Evolutionary conservation across 192 early-diverging fungal genomes (phyloP).

Genomic region (Entomortierella beljakovae): DNA sequence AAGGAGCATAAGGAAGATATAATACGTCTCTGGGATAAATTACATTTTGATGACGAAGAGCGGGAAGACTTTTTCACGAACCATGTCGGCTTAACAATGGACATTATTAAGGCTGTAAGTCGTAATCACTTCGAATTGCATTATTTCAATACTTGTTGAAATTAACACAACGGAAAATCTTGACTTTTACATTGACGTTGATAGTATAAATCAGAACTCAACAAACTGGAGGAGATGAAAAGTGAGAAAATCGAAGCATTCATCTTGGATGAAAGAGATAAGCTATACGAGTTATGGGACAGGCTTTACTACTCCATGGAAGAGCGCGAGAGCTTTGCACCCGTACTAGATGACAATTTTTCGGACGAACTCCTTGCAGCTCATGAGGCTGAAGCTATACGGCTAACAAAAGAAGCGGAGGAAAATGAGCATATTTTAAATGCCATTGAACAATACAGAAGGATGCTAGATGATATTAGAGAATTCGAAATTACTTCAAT

Average conservation of each 20-base stretch:
- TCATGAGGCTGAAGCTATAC: slow-evolving; percentile 56
- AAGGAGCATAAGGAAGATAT: slow-evolving; percentile 30
- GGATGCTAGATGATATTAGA: slow-evolving; percentile 52
- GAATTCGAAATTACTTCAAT: slow-evolving; percentile 50
- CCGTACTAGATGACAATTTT: slow-evolving; percentile 24
- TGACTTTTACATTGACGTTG: background rate
- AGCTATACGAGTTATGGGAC: slow-evolving; percentile 55
- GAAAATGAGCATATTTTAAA: slow-evolving; percentile 58
- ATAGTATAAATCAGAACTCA: slow-evolving; percentile 58
- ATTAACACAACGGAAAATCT: no score
- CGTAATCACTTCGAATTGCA: background rate
- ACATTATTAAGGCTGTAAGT: slow-evolving; percentile 36
- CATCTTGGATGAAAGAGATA: slow-evolving; percentile 50
- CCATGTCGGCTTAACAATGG: slow-evolving; percentile 23
- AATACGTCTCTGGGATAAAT: slow-evolving; percentile 34
- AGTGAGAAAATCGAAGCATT: slow-evolving; percentile 56
- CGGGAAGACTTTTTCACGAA: slow-evolving; percentile 26
- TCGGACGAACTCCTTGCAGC: slow-evolving; percentile 48
- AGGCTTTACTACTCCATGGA: slow-evolving; percentile 48
- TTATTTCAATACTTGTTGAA: no score
- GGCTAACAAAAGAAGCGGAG: slow-evolving; percentile 44
- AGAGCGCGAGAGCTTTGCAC: slow-evolving; percentile 38
- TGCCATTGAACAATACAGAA: slow-evolving; percentile 50
- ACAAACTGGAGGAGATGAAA: slow-evolving; percentile 51
- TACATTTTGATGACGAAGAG: slow-evolving; percentile 33